These are phyloP conservation scores for Luzula sylvatica DNA, from an alignment of 176 grass and related monocot genomes.

Conservation along the genomic window DNA sequence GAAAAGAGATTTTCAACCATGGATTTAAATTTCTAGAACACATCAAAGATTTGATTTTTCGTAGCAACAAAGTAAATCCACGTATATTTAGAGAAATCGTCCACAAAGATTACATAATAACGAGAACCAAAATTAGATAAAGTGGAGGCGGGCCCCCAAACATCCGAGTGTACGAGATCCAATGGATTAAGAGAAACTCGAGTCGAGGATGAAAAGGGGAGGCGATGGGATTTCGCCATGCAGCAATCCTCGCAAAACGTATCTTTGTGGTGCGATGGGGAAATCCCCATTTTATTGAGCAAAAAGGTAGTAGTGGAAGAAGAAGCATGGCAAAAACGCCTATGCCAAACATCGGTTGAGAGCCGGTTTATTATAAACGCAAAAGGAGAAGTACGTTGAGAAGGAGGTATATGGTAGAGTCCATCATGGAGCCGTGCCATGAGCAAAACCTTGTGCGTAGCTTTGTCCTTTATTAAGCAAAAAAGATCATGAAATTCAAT, in stretches of 20 bases:
- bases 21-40: not conserved
- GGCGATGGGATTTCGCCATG: too few species aligned
- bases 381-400: not conserved
- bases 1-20: not conserved
- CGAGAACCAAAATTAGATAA: not conserved
- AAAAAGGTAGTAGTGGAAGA: not conserved
- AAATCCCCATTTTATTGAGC: too few species aligned
- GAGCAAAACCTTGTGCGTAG: not conserved
- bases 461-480: conserved; percentile 12
- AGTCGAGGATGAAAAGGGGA: too few species aligned
- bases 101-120: not conserved
- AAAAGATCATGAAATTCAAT: not conserved
- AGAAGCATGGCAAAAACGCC: not conserved
- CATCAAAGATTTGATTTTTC: not conserved
- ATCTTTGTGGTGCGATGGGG: too few species aligned
- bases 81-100: too few species aligned
- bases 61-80: not conserved
- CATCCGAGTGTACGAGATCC: too few species aligned
- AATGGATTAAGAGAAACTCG: too few species aligned
- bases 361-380: not conserved
- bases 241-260: too few species aligned
- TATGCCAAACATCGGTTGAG: not conserved
- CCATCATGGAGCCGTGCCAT: not conserved
- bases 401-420: not conserved
- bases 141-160: not conserved